A percentile compares a stretch with the other conserved stretches of the same genome.
Evolutionary conservation across 768 basidiomycete genomes (phyloP).

Genomic region (Pleurotus ostreatus): DNA sequence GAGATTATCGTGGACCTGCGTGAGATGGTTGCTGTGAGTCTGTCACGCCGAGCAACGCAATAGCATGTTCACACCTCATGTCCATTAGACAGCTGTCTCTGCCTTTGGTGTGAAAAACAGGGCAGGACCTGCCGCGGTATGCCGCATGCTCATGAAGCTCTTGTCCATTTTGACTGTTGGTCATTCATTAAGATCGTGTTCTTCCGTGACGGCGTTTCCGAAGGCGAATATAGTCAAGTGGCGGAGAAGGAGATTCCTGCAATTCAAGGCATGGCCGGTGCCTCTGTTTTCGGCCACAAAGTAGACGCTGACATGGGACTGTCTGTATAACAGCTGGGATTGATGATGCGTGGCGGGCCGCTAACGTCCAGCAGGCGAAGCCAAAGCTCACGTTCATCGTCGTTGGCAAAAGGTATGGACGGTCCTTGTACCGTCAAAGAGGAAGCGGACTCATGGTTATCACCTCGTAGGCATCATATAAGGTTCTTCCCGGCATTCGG

Average conservation of each 20-base stretch:
- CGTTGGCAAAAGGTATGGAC: slow-evolving; percentile 47
- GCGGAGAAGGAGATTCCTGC: slow-evolving; percentile 38
- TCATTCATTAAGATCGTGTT: slow-evolving; percentile 28
- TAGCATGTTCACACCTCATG: neutral
- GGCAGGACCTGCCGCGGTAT: slow-evolving; percentile 12
- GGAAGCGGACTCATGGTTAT: neutral
- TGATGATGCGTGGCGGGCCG: slow-evolving; percentile 14
- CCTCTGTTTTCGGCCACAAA: neutral
- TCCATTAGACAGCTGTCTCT: slow-evolving; percentile 16
- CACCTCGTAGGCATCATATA: slow-evolving; percentile 41
- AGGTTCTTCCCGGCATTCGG: slow-evolving; percentile 38
- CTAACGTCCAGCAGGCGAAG: slow-evolving; percentile 6
- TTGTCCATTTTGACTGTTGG: neutral
- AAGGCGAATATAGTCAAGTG: slow-evolving; percentile 35
- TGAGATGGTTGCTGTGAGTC: slow-evolving; percentile 31
- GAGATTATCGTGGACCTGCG: slow-evolving; percentile 44
- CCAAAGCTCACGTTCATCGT: slow-evolving; percentile 52
- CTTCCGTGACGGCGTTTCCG: slow-evolving; percentile 46
- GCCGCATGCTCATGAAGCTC: neutral
- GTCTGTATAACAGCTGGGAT: slow-evolving; percentile 11
- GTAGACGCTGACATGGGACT: neutral
- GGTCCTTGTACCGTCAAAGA: too few relatives aligned
- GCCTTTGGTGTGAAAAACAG: slow-evolving; percentile 13
- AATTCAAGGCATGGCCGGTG: slow-evolving; percentile 33
- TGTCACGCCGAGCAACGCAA: neutral